Conservation (phyloP, 805 yeast species). For the Torulaspora microellipsoides region DNA sequence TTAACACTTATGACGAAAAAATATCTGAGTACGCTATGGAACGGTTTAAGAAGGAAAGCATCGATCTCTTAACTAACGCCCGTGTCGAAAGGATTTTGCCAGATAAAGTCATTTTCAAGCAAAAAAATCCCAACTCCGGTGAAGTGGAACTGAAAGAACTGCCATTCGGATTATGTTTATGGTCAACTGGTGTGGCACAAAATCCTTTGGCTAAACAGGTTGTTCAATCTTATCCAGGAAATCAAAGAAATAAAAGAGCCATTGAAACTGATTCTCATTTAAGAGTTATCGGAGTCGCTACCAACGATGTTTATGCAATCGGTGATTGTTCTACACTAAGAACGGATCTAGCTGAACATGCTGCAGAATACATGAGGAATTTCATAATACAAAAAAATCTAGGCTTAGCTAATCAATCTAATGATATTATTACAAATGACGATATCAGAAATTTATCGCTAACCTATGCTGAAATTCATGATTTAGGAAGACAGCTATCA, state of each 20-base stretch:
- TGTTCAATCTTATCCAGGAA: conserved; percentile 42
- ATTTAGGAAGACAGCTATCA: conserved; percentile 45
- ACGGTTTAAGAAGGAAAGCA: conserved; percentile 56
- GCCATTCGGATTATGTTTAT: conserved; percentile 64
- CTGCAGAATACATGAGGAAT: conserved; percentile 47
- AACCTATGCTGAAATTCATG: conserved; percentile 45
- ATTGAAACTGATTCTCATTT: conserved; percentile 71
- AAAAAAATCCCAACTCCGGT: conserved; percentile 42
- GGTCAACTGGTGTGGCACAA: conserved; percentile 76
- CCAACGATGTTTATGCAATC: conserved; percentile 64
- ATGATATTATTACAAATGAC: conserved; percentile 43
- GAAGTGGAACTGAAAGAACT: conserved; percentile 41
- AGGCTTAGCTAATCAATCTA: conserved; percentile 30
- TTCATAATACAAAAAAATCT: conserved; percentile 43
- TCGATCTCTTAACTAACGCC: conserved; percentile 59
- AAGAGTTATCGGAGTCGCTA: conserved; percentile 63
- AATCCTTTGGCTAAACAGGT: conserved; percentile 56
- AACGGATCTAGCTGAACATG: conserved; percentile 53
- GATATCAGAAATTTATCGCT: conserved; percentile 48
- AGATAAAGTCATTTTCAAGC: conserved; percentile 55
- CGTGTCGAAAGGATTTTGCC: conserved; percentile 56
- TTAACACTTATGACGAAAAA: conserved; percentile 63
- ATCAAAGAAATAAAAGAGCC: conserved; percentile 62
- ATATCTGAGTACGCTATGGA: conserved; percentile 62
- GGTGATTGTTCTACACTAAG: conserved; percentile 70